A percentile compares a stretch with the other conserved stretches of the same genome.
These are phyloP conservation scores for Amanita rubescens DNA, from an alignment of 768 basidiomycete genomes.

Conservation along the genomic window DNA sequence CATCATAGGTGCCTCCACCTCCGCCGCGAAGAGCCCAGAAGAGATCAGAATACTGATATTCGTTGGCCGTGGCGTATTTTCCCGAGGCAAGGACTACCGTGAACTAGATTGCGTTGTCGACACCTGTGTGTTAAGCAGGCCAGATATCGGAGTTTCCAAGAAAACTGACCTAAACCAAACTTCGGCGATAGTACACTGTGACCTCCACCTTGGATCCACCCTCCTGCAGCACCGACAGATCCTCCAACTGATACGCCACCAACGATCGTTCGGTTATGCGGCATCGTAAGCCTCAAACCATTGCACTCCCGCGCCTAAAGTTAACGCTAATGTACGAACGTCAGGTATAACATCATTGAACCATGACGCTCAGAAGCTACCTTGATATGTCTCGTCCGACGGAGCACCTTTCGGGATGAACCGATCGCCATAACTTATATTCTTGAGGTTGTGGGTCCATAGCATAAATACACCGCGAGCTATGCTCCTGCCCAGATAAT, in stretches of 20 bases:
- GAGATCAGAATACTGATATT: too few species aligned
- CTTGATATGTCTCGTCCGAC: conserved; percentile 7
- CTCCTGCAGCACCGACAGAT: too few species aligned
- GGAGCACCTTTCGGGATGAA: conserved; percentile 28
- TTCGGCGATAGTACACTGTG: background rate
- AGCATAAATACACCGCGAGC: conserved; percentile 31
- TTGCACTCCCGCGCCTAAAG: conserved; percentile 36
- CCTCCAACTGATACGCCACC: too few species aligned
- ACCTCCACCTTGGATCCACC: conserved; percentile 37
- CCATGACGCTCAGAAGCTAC: background rate
- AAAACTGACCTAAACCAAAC: background rate
- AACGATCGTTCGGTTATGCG: too few species aligned
- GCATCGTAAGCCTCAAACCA: conserved; percentile 37
- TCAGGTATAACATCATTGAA: background rate
- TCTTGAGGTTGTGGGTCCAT: conserved; percentile 31
- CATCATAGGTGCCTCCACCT: too few species aligned
- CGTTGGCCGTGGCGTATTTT: conserved; percentile 46
- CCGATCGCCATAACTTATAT: conserved; percentile 21
- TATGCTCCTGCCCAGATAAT: conserved; percentile 37
- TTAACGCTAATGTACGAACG: conserved; percentile 16
- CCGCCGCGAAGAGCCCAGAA: too few species aligned
- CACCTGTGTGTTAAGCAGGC: conserved; percentile 21
- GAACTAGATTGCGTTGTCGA: conserved; percentile 41
- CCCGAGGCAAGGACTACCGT: conserved; percentile 39
- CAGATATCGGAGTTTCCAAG: too few species aligned